These are phyloP conservation scores for Colletotrichum cereale DNA, from an alignment of 2,329 filamentous ascomycete species.

Conservation along the genomic window DNA sequence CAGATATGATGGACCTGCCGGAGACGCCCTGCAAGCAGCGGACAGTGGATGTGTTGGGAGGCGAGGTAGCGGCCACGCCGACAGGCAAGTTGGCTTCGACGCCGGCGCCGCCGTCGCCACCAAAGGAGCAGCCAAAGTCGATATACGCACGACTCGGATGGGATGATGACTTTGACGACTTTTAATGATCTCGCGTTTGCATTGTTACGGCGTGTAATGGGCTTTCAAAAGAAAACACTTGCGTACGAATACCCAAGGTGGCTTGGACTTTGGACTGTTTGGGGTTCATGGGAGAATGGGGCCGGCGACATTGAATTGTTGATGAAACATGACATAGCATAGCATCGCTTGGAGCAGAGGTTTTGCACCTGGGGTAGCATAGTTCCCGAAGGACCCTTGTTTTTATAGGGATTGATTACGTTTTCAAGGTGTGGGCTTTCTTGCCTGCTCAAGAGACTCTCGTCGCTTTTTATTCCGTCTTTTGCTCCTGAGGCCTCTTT, in stretches of 20 bases:
- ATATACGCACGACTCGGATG: conserved; percentile 70
- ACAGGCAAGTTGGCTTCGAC: conserved; percentile 3
- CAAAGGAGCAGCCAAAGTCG: conserved; percentile 51
- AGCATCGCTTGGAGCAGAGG: conserved; percentile 19
- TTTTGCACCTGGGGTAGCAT: conserved; percentile 13
- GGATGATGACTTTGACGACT: conserved; percentile 68
- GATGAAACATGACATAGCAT: conserved; percentile 34
- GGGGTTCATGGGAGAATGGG: conserved; percentile 10
- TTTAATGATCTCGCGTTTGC: conserved; percentile 48
- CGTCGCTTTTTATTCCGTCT: conserved; percentile 15
- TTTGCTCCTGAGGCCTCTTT: conserved; percentile 39
- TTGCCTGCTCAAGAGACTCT: background rate
- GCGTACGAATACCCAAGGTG: conserved; percentile 33
- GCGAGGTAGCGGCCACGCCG: conserved; percentile 38
- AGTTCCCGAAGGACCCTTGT: conserved; percentile 7
- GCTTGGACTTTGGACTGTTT: conserved; percentile 14
- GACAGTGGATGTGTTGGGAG: conserved; percentile 37
- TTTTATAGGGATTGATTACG: background rate
- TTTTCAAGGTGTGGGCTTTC: background rate
- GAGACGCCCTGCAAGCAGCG: conserved; percentile 55
- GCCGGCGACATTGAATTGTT: conserved; percentile 11
- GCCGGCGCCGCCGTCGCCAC: conserved; percentile 7
- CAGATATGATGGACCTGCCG: conserved; percentile 43
- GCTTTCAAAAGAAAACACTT: background rate
- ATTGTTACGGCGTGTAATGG: conserved; percentile 42